These are phyloP conservation scores for Cordyceps tenuipes DNA, from an alignment of 2,329 filamentous ascomycete genomes.

Conservation along the genomic window DNA sequence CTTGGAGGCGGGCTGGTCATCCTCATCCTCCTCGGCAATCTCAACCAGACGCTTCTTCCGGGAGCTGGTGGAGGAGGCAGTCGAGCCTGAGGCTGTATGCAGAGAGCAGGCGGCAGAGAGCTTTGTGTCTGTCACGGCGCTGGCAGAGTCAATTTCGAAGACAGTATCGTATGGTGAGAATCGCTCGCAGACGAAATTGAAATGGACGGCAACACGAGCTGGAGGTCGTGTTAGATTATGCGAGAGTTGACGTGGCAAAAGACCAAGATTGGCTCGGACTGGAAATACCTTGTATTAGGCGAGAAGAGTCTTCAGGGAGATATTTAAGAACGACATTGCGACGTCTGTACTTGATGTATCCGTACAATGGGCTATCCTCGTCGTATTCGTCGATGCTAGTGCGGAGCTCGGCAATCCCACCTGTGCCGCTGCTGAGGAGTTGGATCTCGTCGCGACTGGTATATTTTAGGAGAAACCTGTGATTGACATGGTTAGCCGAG, in stretches of 20 bases:
- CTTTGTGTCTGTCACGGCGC: conserved; percentile 79
- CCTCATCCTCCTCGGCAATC: conserved; percentile 88
- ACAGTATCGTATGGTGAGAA: conserved; percentile 83
- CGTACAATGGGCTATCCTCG: conserved; percentile 82
- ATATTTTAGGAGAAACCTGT: conserved; percentile 92
- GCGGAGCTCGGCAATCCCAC: conserved; percentile 77
- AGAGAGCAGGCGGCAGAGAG: conserved; percentile 83
- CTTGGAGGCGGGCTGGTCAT: conserved; percentile 53
- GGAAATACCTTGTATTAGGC: conserved; percentile 76
- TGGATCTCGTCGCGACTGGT: conserved; percentile 79
- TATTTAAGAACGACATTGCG: conserved; percentile 90
- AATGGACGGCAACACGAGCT: conserved; percentile 77
- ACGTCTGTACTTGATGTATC: conserved; percentile 81
- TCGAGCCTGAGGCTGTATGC: conserved; percentile 79
- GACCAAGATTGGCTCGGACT: background rate
- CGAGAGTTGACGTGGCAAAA: background rate
- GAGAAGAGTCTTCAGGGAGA: conserved; percentile 81
- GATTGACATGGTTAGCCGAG: conserved; percentile 17
- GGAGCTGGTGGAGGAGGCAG: conserved; percentile 76
- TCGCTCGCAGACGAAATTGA: conserved; percentile 56
- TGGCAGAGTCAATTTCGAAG: conserved; percentile 65
- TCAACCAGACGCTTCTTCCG: conserved; percentile 72
- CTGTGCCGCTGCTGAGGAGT: conserved; percentile 65
- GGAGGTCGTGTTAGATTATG: conserved; percentile 7
- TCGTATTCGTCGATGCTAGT: conserved; percentile 69